Conservation (phyloP, 345 rosid genomes). For the Dovyalis caffra region DNA sequence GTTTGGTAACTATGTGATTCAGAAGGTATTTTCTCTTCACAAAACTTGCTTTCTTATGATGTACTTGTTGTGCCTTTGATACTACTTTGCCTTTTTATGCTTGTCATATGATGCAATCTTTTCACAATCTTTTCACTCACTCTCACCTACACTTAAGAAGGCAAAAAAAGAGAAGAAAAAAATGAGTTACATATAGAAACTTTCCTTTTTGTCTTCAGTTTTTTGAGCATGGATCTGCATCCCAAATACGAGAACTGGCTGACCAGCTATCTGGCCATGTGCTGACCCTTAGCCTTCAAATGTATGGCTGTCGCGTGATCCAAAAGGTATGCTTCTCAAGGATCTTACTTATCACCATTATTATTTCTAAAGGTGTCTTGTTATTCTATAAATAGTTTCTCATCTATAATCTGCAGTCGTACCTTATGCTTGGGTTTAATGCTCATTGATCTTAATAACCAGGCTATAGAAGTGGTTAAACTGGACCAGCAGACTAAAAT, state of each 20-base stretch:
- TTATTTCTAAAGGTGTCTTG: background rate
- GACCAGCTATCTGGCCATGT: slow-evolving; percentile 80
- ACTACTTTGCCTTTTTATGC: background rate
- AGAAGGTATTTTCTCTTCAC: slow-evolving; percentile 54
- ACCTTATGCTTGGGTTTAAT: background rate
- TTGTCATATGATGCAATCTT: slow-evolving; percentile 13
- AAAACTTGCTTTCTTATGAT: slow-evolving; percentile 1
- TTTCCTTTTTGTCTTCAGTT: slow-evolving; percentile 46
- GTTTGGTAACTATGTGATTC: slow-evolving; percentile 93
- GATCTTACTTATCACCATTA: background rate
- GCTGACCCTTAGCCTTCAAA: slow-evolving; percentile 85
- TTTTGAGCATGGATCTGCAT: slow-evolving; percentile 88
- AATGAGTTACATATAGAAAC: background rate
- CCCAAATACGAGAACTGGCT: slow-evolving; percentile 81
- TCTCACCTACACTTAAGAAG: background rate
- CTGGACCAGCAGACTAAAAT: slow-evolving; percentile 83
- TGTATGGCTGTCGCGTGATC: slow-evolving; percentile 98
- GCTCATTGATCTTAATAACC: slow-evolving; percentile 14
- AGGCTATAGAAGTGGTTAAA: slow-evolving; percentile 94
- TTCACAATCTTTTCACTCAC: background rate
- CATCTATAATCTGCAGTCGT: background rate
- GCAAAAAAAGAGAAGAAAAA: background rate
- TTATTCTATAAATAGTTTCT: background rate
- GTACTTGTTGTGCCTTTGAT: background rate
- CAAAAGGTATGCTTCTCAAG: slow-evolving; percentile 59